phyloP scores from a whole-genome alignment of 192 early-diverging fungal species.

The Neocallimastix lanati region DNA sequence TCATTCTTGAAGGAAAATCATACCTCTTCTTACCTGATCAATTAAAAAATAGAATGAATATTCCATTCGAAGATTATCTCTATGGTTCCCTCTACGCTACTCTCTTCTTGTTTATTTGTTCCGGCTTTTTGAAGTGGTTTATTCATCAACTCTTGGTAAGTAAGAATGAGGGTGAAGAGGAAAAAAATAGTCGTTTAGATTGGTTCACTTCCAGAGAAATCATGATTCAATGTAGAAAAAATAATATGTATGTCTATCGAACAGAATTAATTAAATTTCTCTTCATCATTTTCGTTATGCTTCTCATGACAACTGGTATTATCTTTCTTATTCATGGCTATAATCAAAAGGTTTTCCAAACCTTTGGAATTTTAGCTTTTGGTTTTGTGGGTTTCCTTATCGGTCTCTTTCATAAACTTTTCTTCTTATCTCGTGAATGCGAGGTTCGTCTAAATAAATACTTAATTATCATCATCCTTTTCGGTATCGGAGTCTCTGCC shows the following conservation, averaged over 20 bases:
- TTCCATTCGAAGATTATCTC: constrained; percentile 6
- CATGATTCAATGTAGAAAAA: background rate
- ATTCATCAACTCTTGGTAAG: no score
- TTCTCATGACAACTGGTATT: background rate
- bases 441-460: background rate
- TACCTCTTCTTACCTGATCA: background rate
- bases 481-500: background rate
- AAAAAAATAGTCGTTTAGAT: background rate
- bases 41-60: background rate
- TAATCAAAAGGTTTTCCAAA: background rate
- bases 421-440: background rate
- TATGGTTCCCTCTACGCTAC: constrained; percentile 13
- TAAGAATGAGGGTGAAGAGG: no score
- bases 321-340: background rate
- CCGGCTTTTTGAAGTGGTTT: constrained; percentile 18
- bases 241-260: background rate
- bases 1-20: background rate
- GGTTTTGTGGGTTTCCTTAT: background rate
- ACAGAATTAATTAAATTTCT: background rate
- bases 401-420: background rate
- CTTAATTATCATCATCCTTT: background rate
- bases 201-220: background rate
- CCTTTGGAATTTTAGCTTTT: background rate
- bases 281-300: background rate
- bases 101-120: constrained; percentile 15